phyloP scores from a whole-genome alignment of 257 asterid genomes.

The Solanum rostratum region DNA sequence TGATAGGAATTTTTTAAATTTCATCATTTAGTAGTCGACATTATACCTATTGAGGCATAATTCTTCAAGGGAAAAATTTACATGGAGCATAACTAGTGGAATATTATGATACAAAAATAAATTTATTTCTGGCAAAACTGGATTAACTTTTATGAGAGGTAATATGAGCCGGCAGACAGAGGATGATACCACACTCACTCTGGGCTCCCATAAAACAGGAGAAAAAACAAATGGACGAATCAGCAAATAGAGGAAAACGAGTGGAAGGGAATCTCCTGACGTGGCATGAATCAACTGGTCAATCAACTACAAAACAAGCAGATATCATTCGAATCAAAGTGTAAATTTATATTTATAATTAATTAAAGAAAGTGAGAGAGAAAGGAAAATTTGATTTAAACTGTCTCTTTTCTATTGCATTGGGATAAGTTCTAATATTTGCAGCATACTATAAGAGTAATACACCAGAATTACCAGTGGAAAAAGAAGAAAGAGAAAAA shows the following conservation, averaged over 20 bases:
- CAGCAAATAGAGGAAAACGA: constrained; percentile 14
- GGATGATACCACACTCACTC: background rate
- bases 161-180: background rate
- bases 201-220: background rate
- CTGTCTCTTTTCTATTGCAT: background rate
- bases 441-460: background rate
- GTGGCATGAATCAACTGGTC: constrained; percentile 12
- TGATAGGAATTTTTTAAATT: background rate
- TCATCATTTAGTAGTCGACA: background rate
- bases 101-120: background rate
- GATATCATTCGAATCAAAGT: background rate
- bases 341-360: background rate
- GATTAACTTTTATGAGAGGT: background rate
- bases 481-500: background rate
- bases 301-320: constrained; percentile 6
- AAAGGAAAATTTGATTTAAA: background rate
- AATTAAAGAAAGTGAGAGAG: background rate
- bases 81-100: background rate
- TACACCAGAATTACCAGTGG: background rate
- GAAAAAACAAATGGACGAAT: constrained; percentile 5
- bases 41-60: background rate
- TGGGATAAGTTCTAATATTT: background rate
- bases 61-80: background rate
- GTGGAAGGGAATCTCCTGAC: constrained; percentile 23
- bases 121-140: background rate